phyloP scores from a whole-genome alignment of 1,284 basidiomycete genomes.

The Cryptococcus maquisensis region DNA sequence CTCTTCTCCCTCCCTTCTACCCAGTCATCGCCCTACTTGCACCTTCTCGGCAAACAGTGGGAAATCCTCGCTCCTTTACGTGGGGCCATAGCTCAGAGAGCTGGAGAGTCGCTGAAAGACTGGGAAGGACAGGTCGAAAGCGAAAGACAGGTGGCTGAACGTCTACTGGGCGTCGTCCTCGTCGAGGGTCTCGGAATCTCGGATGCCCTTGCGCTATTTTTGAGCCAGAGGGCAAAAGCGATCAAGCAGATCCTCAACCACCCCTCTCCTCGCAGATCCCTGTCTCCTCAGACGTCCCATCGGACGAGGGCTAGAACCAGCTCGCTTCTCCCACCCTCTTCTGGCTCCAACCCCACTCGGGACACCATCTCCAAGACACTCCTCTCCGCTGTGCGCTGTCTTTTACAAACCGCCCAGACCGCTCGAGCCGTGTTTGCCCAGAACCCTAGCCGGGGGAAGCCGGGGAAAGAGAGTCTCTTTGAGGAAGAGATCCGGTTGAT shows the following conservation, averaged over 20 bases:
- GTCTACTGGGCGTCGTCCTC: slow-evolving; percentile 72
- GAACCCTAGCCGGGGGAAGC: slow-evolving; percentile 3
- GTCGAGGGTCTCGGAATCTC: slow-evolving; percentile 72
- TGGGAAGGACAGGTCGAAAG: slow-evolving; percentile 23
- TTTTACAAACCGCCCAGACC: slow-evolving; percentile 34
- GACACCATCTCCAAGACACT: slow-evolving; percentile 30
- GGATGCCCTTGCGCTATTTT: slow-evolving; percentile 61
- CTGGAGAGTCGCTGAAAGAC: slow-evolving; percentile 52
- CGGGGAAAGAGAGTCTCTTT: slow-evolving; percentile 27
- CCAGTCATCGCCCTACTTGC: slow-evolving; percentile 50
- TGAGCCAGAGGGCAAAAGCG: slow-evolving; percentile 66
- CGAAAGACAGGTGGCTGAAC: slow-evolving; percentile 48
- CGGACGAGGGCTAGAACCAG: slow-evolving; percentile 10
- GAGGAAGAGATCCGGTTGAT: slow-evolving; percentile 39
- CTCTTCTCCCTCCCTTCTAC: slow-evolving; percentile 33
- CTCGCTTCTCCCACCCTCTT: slow-evolving; percentile 7
- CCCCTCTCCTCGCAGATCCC: background rate
- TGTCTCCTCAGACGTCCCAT: no score
- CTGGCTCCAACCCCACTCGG: slow-evolving; percentile 11
- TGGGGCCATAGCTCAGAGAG: slow-evolving; percentile 74
- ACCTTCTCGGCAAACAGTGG: slow-evolving; percentile 83
- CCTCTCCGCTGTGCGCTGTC: slow-evolving; percentile 29
- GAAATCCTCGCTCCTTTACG: slow-evolving; percentile 77
- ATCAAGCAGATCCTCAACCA: slow-evolving; percentile 51
- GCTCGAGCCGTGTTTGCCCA: slow-evolving; percentile 33